phyloP scores from a whole-genome alignment of 2,329 filamentous ascomycete species.

The Colletotrichum magnum region DNA sequence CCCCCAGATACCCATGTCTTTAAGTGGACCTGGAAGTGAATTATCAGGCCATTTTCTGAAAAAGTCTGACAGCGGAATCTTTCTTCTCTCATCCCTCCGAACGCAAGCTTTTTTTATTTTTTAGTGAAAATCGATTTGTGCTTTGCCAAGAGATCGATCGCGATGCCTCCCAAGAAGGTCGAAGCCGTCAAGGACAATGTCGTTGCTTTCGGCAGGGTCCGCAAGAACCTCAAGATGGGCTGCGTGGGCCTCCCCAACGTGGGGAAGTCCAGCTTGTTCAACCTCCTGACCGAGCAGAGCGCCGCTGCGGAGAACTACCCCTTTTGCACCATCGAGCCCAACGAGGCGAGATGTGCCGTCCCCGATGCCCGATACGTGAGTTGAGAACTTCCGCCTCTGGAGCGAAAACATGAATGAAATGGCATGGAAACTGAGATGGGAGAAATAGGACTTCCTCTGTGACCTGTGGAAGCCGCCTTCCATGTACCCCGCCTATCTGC shows the following conservation, averaged over 20 bases:
- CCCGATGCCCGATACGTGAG: constrained; percentile 60
- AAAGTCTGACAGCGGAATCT: constrained; percentile 11
- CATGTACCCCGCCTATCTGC: constrained; percentile 60
- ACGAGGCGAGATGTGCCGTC: constrained; percentile 61
- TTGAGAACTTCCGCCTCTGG: not conserved
- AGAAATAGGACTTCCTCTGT: constrained; percentile 57
- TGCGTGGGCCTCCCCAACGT: constrained; percentile 62
- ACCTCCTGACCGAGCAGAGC: constrained; percentile 61
- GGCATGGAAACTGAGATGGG: not conserved
- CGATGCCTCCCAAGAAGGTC: constrained; percentile 59
- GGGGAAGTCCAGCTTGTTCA: constrained; percentile 61
- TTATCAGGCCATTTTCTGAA: constrained; percentile 29
- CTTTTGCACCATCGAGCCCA: constrained; percentile 63
- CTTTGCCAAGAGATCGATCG: constrained; percentile 13
- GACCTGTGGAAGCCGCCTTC: constrained; percentile 61
- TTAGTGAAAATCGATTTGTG: constrained; percentile 5
- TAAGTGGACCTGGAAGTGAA: constrained; percentile 20
- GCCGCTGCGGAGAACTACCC: constrained; percentile 61
- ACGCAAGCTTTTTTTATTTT: not conserved
- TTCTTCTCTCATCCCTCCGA: constrained; percentile 19
- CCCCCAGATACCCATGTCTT: constrained; percentile 8
- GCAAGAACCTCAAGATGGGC: constrained; percentile 63
- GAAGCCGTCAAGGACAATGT: constrained; percentile 58
- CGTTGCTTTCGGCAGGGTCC: constrained; percentile 59
- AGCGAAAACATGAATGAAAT: constrained; percentile 19